Conservation (phyloP, 2,329 filamentous ascomycete species). For the Cordyceps cicadae region DNA sequence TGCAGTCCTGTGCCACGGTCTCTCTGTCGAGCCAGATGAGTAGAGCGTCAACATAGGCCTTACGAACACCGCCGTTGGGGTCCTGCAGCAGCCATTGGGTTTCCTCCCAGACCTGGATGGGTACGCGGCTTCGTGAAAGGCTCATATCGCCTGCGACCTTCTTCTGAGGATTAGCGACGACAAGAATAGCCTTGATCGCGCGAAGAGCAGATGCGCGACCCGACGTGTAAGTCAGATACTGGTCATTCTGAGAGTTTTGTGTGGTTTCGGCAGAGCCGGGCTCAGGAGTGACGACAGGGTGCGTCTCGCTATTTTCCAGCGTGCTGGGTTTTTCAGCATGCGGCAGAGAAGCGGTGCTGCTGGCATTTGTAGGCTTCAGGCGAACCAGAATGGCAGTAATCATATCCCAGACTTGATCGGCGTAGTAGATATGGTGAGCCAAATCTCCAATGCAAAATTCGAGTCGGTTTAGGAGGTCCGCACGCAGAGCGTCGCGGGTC, state of each 20-base stretch:
- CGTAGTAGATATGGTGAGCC: constrained; percentile 93
- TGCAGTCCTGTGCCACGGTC: constrained; percentile 58
- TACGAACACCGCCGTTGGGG: constrained; percentile 65
- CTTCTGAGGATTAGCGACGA: constrained; percentile 66
- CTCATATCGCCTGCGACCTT: constrained; percentile 51
- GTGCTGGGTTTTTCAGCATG: constrained; percentile 38
- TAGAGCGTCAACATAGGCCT: constrained; percentile 77
- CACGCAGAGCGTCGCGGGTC: constrained; percentile 39
- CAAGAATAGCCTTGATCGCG: constrained; percentile 72
- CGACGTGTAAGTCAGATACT: constrained; percentile 43
- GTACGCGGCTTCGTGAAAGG: constrained; percentile 65
- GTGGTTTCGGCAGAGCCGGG: constrained; percentile 33
- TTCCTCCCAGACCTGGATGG: constrained; percentile 86
- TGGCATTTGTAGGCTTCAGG: constrained; percentile 55
- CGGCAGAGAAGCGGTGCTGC: constrained; percentile 35
- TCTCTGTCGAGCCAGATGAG: constrained; percentile 80
- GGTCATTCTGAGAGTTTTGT: constrained; percentile 37
- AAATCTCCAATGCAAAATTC: constrained; percentile 83
- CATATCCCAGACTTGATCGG: constrained; percentile 94
- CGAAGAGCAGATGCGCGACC: constrained; percentile 61
- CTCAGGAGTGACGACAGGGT: constrained; percentile 16
- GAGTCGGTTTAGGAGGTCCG: constrained; percentile 60
- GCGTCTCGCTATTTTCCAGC: constrained; percentile 27
- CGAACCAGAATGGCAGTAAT: constrained; percentile 69
- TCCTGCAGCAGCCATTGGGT: constrained; percentile 89